Conservation (phyloP, 345 rosid genomes). For the Hibiscus mutabilis region DNA sequence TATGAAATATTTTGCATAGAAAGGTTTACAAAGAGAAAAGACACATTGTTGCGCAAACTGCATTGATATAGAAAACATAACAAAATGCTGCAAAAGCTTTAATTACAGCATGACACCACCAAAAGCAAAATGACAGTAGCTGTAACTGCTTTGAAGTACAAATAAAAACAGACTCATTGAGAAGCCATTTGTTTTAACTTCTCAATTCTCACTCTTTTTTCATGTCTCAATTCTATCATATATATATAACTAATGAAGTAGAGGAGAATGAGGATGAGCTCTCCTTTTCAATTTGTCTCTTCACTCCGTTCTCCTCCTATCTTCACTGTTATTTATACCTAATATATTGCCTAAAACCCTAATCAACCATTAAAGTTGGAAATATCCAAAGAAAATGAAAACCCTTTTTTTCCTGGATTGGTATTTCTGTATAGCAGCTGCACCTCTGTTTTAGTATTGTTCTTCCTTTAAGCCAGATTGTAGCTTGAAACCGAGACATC, state of each 20-base stretch:
- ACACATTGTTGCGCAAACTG: slow-evolving; percentile 20
- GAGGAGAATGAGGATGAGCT: slow-evolving; percentile 99
- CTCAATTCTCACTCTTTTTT: slow-evolving; percentile 25
- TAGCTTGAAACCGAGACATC: slow-evolving; percentile 67
- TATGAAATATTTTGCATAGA: background rate
- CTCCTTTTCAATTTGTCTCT: slow-evolving; percentile 48
- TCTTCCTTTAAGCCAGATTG: slow-evolving; percentile 45
- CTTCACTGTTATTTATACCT: slow-evolving; percentile 30
- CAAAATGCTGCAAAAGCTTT: slow-evolving; percentile 31
- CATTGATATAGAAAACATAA: slow-evolving; percentile 21
- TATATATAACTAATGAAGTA: slow-evolving; percentile 24
- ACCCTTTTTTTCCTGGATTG: slow-evolving; percentile 23
- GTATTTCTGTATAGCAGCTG: slow-evolving; percentile 34
- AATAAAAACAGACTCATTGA: slow-evolving; percentile 31
- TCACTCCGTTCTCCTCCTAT: slow-evolving; percentile 66
- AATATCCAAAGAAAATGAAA: slow-evolving; percentile 5
- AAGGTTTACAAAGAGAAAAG: background rate
- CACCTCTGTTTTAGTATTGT: slow-evolving; percentile 15
- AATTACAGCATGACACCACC: slow-evolving; percentile 25
- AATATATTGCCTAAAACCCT: slow-evolving; percentile 30
- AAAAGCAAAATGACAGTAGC: slow-evolving; percentile 12
- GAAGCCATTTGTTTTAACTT: slow-evolving; percentile 29
- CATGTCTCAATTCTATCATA: slow-evolving; percentile 21
- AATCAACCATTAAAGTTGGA: slow-evolving; percentile 28
- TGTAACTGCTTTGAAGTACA: slow-evolving; percentile 21